A percentile compares a stretch with the other conserved stretches of the same genome.
phyloP scores from a whole-genome alignment of 1,284 basidiomycete species.

The Ganoderma lucidum region DNA sequence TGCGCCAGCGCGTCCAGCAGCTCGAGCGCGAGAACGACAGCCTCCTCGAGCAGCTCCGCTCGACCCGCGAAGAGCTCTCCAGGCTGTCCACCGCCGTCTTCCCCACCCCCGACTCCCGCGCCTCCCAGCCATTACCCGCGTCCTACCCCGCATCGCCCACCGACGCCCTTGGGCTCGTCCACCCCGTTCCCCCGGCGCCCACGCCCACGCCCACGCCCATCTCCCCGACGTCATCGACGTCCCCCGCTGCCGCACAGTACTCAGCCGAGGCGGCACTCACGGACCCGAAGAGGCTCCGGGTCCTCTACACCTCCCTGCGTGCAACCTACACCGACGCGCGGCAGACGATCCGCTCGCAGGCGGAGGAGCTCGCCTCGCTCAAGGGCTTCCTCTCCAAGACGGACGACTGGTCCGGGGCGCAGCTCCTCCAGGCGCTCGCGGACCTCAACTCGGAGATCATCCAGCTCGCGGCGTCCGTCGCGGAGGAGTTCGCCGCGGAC shows the following conservation, averaged over 20 bases:
- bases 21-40: no score
- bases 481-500: no score
- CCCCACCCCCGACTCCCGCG: no score
- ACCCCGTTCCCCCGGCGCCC: constrained; percentile 17
- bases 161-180: constrained; percentile 18
- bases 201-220: constrained; percentile 17
- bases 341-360: constrained; percentile 34
- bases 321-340: constrained; percentile 30
- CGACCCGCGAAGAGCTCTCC: no score
- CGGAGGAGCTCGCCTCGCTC: constrained; percentile 46
- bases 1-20: no score
- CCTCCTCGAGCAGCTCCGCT: no score
- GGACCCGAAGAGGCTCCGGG: constrained; percentile 29
- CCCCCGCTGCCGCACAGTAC: constrained; percentile 30
- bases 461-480: no score
- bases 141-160: constrained; percentile 15
- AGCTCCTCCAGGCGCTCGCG: constrained; percentile 47
- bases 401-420: constrained; percentile 48
- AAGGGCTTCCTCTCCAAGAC: constrained; percentile 48
- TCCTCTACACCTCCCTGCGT: constrained; percentile 33
- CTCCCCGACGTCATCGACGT: constrained; percentile 21
- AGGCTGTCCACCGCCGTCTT: no score
- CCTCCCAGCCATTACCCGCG: no score
- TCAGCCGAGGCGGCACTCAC: constrained; percentile 30
- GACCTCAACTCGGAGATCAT: constrained; percentile 49